Percentiles rank a stretch among this genome's conserved stretches.
These are phyloP conservation scores for Tolypocladium amazonense DNA, from an alignment of 2,329 filamentous ascomycete genomes.

Conservation along the genomic window DNA sequence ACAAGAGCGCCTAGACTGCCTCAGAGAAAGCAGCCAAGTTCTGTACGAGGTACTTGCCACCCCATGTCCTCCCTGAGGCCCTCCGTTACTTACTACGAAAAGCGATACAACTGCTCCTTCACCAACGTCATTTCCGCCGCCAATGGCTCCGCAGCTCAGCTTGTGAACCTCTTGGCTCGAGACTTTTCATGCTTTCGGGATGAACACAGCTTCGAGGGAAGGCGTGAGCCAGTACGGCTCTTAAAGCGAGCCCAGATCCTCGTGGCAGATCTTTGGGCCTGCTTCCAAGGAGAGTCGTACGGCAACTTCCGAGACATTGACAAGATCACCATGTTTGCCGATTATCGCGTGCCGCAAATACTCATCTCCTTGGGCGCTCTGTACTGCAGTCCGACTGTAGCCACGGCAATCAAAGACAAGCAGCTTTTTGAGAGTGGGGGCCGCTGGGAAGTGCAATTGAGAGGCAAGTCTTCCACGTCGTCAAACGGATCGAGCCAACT, in stretches of 20 bases:
- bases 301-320: slow-evolving; percentile 85
- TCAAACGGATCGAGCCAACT: background rate
- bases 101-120: slow-evolving; percentile 71
- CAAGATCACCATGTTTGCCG: slow-evolving; percentile 96
- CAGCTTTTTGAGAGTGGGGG: slow-evolving; percentile 60
- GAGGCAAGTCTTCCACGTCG: slow-evolving; percentile 42
- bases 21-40: slow-evolving; percentile 74
- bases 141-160: slow-evolving; percentile 65
- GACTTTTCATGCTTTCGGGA: slow-evolving; percentile 84
- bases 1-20: slow-evolving; percentile 62
- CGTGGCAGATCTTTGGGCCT: slow-evolving; percentile 93
- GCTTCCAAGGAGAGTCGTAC: slow-evolving; percentile 71
- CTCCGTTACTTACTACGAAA: slow-evolving; percentile 4
- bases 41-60: slow-evolving; percentile 55
- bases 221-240: slow-evolving; percentile 60
- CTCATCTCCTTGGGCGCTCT: slow-evolving; percentile 74
- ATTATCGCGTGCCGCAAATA: slow-evolving; percentile 94
- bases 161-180: slow-evolving; percentile 77
- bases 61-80: background rate
- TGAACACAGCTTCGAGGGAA: slow-evolving; percentile 63
- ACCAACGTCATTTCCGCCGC: slow-evolving; percentile 63
- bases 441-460: slow-evolving; percentile 75
- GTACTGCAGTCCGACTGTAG: slow-evolving; percentile 71
- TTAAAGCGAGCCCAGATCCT: slow-evolving; percentile 94
- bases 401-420: slow-evolving; percentile 55